phyloP scores from a whole-genome alignment of 495 filamentous ascomycete species.

The Xylaria flabelliformis region DNA sequence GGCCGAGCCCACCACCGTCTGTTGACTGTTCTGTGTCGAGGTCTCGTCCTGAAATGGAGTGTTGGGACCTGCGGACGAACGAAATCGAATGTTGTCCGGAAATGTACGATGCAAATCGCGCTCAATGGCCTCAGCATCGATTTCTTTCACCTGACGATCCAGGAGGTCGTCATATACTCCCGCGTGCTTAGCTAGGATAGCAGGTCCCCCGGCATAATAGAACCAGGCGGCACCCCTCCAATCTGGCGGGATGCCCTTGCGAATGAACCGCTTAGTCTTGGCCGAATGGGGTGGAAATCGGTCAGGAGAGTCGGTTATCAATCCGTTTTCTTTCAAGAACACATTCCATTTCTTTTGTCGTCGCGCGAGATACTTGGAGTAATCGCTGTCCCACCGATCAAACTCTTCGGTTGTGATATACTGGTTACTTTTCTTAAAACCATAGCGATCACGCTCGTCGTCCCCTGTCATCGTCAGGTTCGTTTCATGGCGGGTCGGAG shows the following conservation, averaged over 20 bases:
- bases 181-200: slow-evolving; percentile 71
- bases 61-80: slow-evolving; percentile 20
- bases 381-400: slow-evolving; percentile 78
- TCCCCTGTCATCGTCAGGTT: slow-evolving; percentile 33
- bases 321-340: slow-evolving; percentile 75
- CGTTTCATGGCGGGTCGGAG: slow-evolving; percentile 36
- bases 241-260: slow-evolving; percentile 95
- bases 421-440: slow-evolving; percentile 87
- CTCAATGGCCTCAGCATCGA: slow-evolving; percentile 91
- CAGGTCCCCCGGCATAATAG: slow-evolving; percentile 91
- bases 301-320: slow-evolving; percentile 72
- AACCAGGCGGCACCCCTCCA: slow-evolving; percentile 96
- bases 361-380: slow-evolving; percentile 70
- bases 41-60: slow-evolving; percentile 3
- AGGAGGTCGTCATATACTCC: slow-evolving; percentile 78
- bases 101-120: slow-evolving; percentile 95
- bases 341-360: slow-evolving; percentile 81
- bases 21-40: slow-evolving; percentile 41
- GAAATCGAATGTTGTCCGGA: slow-evolving; percentile 89
- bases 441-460: slow-evolving; percentile 76
- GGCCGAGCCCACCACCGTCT: slow-evolving; percentile 31
- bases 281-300: slow-evolving; percentile 79
- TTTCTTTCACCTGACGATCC: slow-evolving; percentile 63
- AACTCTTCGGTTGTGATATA: slow-evolving; percentile 79
- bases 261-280: slow-evolving; percentile 86